Evolutionary conservation across 176 grass and related monocot species (phyloP).

Genomic region (Lolium perenne): DNA sequence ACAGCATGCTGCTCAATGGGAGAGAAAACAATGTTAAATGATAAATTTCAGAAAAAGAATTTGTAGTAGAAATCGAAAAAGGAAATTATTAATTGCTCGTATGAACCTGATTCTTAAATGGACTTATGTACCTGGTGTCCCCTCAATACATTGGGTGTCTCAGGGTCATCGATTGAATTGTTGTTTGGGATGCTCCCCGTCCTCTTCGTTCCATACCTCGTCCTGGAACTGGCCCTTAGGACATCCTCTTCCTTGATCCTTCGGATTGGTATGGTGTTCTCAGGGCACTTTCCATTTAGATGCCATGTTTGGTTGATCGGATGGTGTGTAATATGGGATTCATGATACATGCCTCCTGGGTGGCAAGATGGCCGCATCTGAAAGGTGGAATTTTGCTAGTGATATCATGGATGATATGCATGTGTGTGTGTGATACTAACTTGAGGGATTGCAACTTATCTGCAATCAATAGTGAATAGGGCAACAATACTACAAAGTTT

Average conservation of each 20-base stretch:
- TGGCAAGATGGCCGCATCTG: background rate
- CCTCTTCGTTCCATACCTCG: background rate
- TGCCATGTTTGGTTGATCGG: slow-evolving; percentile 4
- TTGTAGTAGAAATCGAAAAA: background rate
- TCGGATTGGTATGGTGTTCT: background rate
- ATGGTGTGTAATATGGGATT: background rate
- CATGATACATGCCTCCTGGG: background rate
- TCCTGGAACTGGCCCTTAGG: background rate
- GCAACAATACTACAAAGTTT: background rate
- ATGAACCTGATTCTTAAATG: background rate
- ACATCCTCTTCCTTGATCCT: background rate
- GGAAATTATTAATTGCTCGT: background rate
- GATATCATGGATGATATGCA: background rate
- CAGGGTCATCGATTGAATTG: background rate
- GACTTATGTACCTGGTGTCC: background rate
- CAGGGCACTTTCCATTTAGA: background rate
- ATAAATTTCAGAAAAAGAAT: background rate
- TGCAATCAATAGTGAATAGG: background rate
- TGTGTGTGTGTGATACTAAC: background rate
- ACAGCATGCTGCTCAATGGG: background rate
- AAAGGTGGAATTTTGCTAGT: background rate
- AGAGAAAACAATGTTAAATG: background rate
- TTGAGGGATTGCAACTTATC: background rate
- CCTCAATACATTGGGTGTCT: background rate
- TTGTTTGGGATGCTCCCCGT: background rate